Evolutionary conservation across 2,329 filamentous ascomycete genomes (phyloP).

Genomic region (Incumbomyces delicatus): DNA sequence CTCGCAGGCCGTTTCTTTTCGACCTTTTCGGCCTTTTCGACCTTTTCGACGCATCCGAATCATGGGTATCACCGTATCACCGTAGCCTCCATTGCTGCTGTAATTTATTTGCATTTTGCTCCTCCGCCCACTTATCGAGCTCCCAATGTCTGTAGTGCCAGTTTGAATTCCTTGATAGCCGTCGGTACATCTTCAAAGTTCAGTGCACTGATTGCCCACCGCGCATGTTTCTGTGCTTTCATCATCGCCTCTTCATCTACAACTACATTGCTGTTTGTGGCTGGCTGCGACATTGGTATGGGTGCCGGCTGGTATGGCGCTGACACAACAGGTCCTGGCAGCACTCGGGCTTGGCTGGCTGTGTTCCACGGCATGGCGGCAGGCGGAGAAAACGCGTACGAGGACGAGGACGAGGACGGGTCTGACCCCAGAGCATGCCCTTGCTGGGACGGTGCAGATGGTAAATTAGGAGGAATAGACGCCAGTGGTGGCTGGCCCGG

Average conservation of each 20-base stretch:
- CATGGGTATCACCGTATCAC: too few species aligned
- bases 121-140: conserved; percentile 47
- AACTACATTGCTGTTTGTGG: conserved; percentile 11
- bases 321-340: conserved; percentile 9
- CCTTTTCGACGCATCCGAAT: too few species aligned
- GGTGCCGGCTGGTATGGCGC: conserved; percentile 16
- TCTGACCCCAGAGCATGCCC: not conserved
- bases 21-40: too few species aligned
- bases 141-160: conserved; percentile 62
- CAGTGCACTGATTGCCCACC: conserved; percentile 90
- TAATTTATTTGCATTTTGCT: too few species aligned
- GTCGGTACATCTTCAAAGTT: conserved; percentile 95
- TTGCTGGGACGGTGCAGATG: conserved; percentile 2
- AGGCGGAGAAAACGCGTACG: conserved; percentile 20
- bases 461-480: conserved; percentile 3
- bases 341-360: not conserved
- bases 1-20: too few species aligned
- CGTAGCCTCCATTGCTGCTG: too few species aligned
- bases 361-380: not conserved
- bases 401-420: conserved; percentile 21
- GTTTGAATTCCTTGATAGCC: conserved; percentile 72
- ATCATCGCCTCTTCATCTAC: conserved; percentile 63
- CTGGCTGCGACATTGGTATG: conserved; percentile 3
- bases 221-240: conserved; percentile 86
- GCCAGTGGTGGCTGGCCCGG: conserved; percentile 10